Percentiles rank a stretch among this genome's conserved stretches.
phyloP scores from a whole-genome alignment of 2,329 filamentous ascomycete species.

The Microdochium trichocladiopsis region DNA sequence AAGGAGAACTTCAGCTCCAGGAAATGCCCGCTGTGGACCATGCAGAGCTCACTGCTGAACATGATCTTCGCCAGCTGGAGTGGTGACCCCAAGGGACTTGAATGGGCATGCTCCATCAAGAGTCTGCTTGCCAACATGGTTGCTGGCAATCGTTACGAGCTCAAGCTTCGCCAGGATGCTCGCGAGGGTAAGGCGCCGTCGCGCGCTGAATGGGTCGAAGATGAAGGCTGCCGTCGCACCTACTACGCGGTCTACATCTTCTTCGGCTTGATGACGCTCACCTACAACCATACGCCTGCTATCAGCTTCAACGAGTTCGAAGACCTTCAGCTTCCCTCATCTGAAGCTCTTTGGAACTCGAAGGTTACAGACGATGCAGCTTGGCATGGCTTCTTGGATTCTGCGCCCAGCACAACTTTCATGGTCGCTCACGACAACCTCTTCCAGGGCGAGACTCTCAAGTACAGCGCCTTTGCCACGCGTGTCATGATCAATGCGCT shows the following conservation, averaged over 20 bases:
- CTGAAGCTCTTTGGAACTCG: slow-evolving; percentile 90
- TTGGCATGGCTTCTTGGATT: slow-evolving; percentile 75
- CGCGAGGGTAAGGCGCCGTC: slow-evolving; percentile 70
- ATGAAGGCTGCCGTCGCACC: slow-evolving; percentile 91
- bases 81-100: slow-evolving; percentile 91
- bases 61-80: slow-evolving; percentile 99
- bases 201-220: slow-evolving; percentile 89
- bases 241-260: slow-evolving; percentile 99
- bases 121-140: slow-evolving; percentile 98
- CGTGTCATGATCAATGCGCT: slow-evolving; percentile 98
- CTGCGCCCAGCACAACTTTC: slow-evolving; percentile 73
- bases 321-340: slow-evolving; percentile 83
- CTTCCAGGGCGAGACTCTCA: slow-evolving; percentile 84
- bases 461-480: slow-evolving; percentile 94
- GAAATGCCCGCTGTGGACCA: slow-evolving; percentile 95
- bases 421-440: slow-evolving; percentile 91
- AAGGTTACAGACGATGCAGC: slow-evolving; percentile 67
- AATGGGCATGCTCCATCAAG: slow-evolving; percentile 99
- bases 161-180: slow-evolving; percentile 87
- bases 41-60: slow-evolving; percentile 94
- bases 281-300: slow-evolving; percentile 95
- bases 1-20: slow-evolving; percentile 98
- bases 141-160: slow-evolving; percentile 89
- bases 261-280: slow-evolving; percentile 89
- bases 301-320: slow-evolving; percentile 99